These are phyloP conservation scores for Didymella exigua DNA, from an alignment of 2,329 filamentous ascomycete genomes.

Conservation along the genomic window DNA sequence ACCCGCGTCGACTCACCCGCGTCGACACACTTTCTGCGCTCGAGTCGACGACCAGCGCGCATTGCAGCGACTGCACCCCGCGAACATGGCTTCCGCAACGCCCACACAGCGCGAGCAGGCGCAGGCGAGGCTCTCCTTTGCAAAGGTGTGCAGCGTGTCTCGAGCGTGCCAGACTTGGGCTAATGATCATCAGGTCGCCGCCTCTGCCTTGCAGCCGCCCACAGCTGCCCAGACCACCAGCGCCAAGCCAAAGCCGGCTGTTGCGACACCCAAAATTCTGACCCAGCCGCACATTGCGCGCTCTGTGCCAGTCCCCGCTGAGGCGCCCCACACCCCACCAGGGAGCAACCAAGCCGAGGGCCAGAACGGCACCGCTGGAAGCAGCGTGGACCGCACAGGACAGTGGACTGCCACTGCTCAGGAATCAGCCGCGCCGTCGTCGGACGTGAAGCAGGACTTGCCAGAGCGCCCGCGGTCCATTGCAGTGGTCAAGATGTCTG, in stretches of 20 bases:
- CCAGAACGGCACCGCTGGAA: slow-evolving; percentile 16
- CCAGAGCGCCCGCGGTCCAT: slow-evolving; percentile 36
- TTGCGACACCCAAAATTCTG: slow-evolving; percentile 34
- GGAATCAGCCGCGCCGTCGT: slow-evolving; percentile 27
- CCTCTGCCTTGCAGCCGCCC: slow-evolving; percentile 45
- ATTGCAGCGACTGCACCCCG: slow-evolving; percentile 1
- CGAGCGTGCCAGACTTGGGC: not conserved
- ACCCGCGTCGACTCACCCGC: not conserved
- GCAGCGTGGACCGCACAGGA: slow-evolving; percentile 25
- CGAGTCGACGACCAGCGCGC: not conserved
- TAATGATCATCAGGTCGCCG: slow-evolving; percentile 47
- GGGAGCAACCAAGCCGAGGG: slow-evolving; percentile 15
- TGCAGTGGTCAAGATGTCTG: slow-evolving; percentile 39
- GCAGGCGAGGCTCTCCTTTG: slow-evolving; percentile 69
- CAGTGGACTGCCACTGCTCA: slow-evolving; percentile 33
- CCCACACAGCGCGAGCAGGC: slow-evolving; percentile 37
- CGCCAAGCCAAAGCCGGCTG: slow-evolving; percentile 33
- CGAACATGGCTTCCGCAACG: slow-evolving; percentile 41
- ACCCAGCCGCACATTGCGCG: slow-evolving; percentile 27
- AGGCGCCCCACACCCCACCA: slow-evolving; percentile 22
- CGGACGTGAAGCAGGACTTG: slow-evolving; percentile 55
- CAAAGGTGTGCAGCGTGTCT: slow-evolving; percentile 64
- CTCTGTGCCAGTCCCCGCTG: slow-evolving; percentile 25
- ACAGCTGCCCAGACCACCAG: slow-evolving; percentile 24
- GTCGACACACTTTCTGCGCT: not conserved